Evolutionary conservation across 2,329 filamentous ascomycete species (phyloP).

Genomic region (Colletotrichum acutatum): DNA sequence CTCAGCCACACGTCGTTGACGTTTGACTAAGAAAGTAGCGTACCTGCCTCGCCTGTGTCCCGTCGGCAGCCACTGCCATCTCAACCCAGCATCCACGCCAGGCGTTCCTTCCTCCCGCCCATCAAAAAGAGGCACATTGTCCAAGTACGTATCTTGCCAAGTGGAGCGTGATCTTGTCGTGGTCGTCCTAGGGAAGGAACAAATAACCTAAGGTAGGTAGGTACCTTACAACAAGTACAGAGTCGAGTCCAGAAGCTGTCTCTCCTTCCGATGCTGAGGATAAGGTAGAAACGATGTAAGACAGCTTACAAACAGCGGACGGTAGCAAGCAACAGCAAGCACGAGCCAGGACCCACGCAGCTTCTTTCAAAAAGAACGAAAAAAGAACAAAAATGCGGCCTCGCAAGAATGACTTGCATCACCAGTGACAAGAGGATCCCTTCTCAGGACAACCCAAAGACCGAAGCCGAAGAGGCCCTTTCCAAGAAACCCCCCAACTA

Average conservation of each 20-base stretch:
- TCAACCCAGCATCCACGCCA: not conserved
- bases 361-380: conserved; percentile 13
- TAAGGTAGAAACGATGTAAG: not conserved
- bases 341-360: not conserved
- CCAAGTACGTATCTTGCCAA: no score
- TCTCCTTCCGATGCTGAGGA: not conserved
- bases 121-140: not conserved
- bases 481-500: not conserved
- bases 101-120: not conserved
- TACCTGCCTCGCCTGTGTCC: not conserved
- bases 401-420: conserved; percentile 20
- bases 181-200: no score
- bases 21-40: not conserved
- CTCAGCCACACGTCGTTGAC: conserved; percentile 21
- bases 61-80: not conserved
- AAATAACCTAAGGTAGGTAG: no score
- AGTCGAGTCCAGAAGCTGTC: not conserved
- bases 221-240: no score
- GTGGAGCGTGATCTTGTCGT: not conserved
- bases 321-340: not conserved
- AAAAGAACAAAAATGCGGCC: not conserved
- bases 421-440: conserved; percentile 5
- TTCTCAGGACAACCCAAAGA: not conserved
- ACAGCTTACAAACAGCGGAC: conserved; percentile 3
- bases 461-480: not conserved